Conservation (phyloP, 1,284 basidiomycete species). For the Malassezia pachydermatis region DNA sequence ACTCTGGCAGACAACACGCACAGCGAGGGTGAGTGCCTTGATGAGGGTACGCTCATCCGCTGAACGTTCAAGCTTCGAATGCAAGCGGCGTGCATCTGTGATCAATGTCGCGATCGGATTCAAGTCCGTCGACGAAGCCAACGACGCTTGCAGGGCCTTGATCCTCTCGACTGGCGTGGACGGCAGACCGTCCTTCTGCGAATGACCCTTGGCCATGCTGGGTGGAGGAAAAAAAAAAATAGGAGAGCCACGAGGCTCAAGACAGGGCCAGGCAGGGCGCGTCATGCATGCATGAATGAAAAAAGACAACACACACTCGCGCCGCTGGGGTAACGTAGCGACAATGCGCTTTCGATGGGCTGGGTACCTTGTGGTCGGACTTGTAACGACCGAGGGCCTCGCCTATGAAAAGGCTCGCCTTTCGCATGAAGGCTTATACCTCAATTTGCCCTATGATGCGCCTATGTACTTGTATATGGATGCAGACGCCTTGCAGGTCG, state of each 20-base stretch:
- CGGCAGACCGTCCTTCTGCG: too few relatives aligned
- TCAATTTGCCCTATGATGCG: background rate
- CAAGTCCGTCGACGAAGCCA: slow-evolving; percentile 13
- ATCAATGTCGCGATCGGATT: slow-evolving; percentile 13
- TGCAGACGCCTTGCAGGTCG: background rate
- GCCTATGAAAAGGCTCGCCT: background rate
- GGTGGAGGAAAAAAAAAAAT: too few relatives aligned
- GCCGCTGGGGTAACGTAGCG: too few relatives aligned
- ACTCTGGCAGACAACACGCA: slow-evolving; percentile 12
- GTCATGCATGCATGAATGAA: too few relatives aligned
- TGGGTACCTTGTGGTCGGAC: too few relatives aligned
- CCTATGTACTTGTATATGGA: slow-evolving; percentile 8
- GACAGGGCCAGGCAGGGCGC: too few relatives aligned
- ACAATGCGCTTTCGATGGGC: too few relatives aligned
- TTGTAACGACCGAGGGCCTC: too few relatives aligned
- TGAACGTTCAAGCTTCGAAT: background rate
- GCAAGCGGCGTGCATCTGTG: background rate
- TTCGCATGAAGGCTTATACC: slow-evolving; percentile 10
- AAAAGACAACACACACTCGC: too few relatives aligned
- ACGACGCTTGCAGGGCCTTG: slow-evolving; percentile 8
- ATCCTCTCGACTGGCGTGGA: slow-evolving; percentile 10
- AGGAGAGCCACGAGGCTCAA: too few relatives aligned
- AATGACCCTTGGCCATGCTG: too few relatives aligned
- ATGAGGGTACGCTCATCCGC: slow-evolving; percentile 2
- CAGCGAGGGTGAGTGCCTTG: slow-evolving; percentile 8